Percentiles rank a stretch among this genome's conserved stretches.
Conservation (phyloP, 352 stramenopile species). For the Pythium sukuiense region DNA sequence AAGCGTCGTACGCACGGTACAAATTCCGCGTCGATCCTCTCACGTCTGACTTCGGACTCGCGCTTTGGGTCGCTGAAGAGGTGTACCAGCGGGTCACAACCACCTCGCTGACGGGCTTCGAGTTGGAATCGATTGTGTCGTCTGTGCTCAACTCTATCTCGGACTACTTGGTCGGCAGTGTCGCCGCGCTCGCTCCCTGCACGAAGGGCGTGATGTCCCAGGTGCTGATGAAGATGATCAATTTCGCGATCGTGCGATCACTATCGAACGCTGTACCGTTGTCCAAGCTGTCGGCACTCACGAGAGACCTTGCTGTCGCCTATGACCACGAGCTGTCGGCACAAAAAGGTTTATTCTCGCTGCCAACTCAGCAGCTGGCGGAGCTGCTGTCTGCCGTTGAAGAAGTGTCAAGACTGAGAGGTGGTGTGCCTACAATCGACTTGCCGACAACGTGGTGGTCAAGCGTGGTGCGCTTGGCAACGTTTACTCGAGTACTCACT, state of each 20-base stretch:
- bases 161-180: conserved; percentile 44
- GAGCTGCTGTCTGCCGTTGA: conserved; percentile 66
- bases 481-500: conserved; percentile 57
- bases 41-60: conserved; percentile 68
- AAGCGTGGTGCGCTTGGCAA: conserved; percentile 57
- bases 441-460: conserved; percentile 54
- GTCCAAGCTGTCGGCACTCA: conserved; percentile 53
- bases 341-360: conserved; percentile 62
- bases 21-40: conserved; percentile 79
- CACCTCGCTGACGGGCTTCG: conserved; percentile 52
- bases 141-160: conserved; percentile 45
- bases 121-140: conserved; percentile 65
- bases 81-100: conserved; percentile 59
- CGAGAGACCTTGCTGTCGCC: conserved; percentile 52
- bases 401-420: conserved; percentile 57
- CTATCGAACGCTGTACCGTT: conserved; percentile 55
- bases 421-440: conserved; percentile 38
- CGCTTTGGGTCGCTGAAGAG: conserved; percentile 69
- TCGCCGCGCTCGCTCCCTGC: conserved; percentile 38
- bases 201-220: conserved; percentile 54
- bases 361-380: conserved; percentile 63
- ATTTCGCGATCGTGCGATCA: conserved; percentile 59
- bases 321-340: conserved; percentile 67
- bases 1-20: conserved; percentile 70
- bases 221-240: conserved; percentile 59